Conservation (phyloP, 495 filamentous ascomycete species). For the Lasiosphaeria ovina region DNA sequence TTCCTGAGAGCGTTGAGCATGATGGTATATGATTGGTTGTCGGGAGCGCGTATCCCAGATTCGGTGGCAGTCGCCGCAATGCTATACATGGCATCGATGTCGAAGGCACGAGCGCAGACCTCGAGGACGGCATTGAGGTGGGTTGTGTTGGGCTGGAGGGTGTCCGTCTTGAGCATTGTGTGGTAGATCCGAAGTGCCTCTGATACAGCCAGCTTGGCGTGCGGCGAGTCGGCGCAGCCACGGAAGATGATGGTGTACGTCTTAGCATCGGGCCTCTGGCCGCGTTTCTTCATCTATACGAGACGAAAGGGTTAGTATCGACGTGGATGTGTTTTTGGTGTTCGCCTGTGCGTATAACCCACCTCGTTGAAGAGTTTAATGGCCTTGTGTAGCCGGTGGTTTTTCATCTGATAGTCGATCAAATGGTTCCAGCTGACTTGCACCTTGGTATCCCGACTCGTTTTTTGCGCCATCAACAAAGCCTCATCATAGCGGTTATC, state of each 20-base stretch:
- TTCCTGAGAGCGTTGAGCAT: slow-evolving; percentile 68
- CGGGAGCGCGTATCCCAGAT: slow-evolving; percentile 54
- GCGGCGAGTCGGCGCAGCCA: slow-evolving; percentile 60
- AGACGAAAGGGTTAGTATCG: not conserved
- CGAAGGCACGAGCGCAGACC: slow-evolving; percentile 65
- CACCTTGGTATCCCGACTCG: slow-evolving; percentile 58
- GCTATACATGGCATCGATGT: slow-evolving; percentile 73
- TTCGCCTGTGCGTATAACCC: slow-evolving; percentile 17
- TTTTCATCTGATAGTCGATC: slow-evolving; percentile 66
- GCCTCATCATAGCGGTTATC: slow-evolving; percentile 61
- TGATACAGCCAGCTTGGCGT: slow-evolving; percentile 51
- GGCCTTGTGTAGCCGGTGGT: slow-evolving; percentile 56
- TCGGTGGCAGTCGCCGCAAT: slow-evolving; percentile 65
- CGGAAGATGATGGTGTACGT: slow-evolving; percentile 83
- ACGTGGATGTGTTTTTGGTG: not conserved
- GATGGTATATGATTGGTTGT: slow-evolving; percentile 71
- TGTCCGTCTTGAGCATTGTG: slow-evolving; percentile 60
- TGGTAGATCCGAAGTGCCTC: slow-evolving; percentile 70
- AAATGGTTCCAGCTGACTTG: slow-evolving; percentile 85
- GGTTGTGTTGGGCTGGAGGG: slow-evolving; percentile 64
- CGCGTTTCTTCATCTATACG: slow-evolving; percentile 88
- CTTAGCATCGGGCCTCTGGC: slow-evolving; percentile 64
- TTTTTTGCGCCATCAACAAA: slow-evolving; percentile 59
- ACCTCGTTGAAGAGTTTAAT: slow-evolving; percentile 85
- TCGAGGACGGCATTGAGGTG: slow-evolving; percentile 85